Percentiles rank a stretch among this genome's conserved stretches.
Conservation (phyloP, 495 filamentous ascomycete genomes). For the Penicillium egyptiacum region DNA sequence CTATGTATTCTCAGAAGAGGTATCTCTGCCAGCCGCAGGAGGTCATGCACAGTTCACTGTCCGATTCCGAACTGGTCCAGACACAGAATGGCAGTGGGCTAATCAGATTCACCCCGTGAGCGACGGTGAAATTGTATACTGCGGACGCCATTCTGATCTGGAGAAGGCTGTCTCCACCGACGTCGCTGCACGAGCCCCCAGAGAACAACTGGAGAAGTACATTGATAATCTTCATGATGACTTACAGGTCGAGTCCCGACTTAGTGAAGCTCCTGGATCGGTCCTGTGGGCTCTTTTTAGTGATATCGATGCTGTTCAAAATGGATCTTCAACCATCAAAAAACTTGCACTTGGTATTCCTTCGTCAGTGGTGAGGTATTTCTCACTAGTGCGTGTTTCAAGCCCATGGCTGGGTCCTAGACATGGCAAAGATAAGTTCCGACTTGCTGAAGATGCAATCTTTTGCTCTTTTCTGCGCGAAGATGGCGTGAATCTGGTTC, state of each 20-base stretch:
- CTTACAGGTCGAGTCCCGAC: constrained; percentile 54
- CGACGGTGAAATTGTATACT: constrained; percentile 62
- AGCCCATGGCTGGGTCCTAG: constrained; percentile 83
- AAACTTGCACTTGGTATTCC: constrained; percentile 63
- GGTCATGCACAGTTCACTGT: constrained; percentile 66
- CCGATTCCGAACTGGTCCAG: constrained; percentile 60
- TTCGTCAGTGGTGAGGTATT: constrained; percentile 60
- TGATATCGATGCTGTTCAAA: constrained; percentile 52
- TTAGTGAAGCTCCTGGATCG: constrained; percentile 69
- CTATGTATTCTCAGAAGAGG: constrained; percentile 40
- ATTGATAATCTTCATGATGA: constrained; percentile 59
- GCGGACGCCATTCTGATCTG: constrained; percentile 13
- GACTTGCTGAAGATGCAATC: constrained; percentile 72
- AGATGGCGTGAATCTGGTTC: constrained; percentile 75
- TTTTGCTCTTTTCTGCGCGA: constrained; percentile 75
- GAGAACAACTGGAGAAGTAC: constrained; percentile 55
- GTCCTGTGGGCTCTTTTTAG: constrained; percentile 68
- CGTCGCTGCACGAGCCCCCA: constrained; percentile 20
- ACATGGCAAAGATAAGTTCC: constrained; percentile 69
- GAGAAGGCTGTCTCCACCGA: constrained; percentile 9
- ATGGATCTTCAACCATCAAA: constrained; percentile 54
- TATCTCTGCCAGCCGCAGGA: constrained; percentile 33
- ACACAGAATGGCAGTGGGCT: constrained; percentile 71
- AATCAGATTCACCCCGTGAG: constrained; percentile 58
- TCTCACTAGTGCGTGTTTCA: constrained; percentile 77